Evolutionary conservation across 768 basidiomycete genomes (phyloP).

Genomic region (Antrodiella citrinella): DNA sequence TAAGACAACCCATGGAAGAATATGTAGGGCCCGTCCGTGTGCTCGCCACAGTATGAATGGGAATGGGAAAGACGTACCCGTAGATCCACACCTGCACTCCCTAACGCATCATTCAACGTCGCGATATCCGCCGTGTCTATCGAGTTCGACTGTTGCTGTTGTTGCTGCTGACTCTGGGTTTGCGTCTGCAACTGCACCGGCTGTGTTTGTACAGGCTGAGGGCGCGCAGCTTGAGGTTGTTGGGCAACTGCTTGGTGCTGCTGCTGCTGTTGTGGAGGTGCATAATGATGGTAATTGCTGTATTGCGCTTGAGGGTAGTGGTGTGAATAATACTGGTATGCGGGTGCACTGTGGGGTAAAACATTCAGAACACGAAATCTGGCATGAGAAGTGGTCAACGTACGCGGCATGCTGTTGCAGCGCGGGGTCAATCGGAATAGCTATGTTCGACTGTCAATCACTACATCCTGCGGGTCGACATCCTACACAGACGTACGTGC

Average conservation of each 20-base stretch:
- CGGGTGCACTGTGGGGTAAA: background rate
- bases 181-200: background rate
- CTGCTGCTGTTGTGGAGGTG: slow-evolving; percentile 24
- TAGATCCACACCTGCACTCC: slow-evolving; percentile 84
- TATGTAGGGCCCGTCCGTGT: no score
- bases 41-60: no score
- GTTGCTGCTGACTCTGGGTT: background rate
- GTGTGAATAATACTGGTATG: slow-evolving; percentile 40
- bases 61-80: slow-evolving; percentile 51
- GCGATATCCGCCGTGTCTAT: slow-evolving; percentile 66
- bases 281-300: slow-evolving; percentile 37
- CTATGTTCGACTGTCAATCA: no score
- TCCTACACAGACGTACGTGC: slow-evolving; percentile 30
- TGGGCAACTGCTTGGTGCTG: slow-evolving; percentile 16
- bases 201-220: background rate
- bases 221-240: background rate
- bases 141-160: background rate
- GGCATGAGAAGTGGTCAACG: no score
- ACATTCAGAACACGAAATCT: no score
- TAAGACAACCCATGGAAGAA: slow-evolving; percentile 3
- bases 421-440: slow-evolving; percentile 62
- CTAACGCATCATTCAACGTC: slow-evolving; percentile 76
- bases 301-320: slow-evolving; percentile 30
- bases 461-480: background rate
- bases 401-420: slow-evolving; percentile 39